Base-by-base conservation (phyloP, 2,329 filamentous ascomycete species). In the Whalleya microplaca region DNA sequence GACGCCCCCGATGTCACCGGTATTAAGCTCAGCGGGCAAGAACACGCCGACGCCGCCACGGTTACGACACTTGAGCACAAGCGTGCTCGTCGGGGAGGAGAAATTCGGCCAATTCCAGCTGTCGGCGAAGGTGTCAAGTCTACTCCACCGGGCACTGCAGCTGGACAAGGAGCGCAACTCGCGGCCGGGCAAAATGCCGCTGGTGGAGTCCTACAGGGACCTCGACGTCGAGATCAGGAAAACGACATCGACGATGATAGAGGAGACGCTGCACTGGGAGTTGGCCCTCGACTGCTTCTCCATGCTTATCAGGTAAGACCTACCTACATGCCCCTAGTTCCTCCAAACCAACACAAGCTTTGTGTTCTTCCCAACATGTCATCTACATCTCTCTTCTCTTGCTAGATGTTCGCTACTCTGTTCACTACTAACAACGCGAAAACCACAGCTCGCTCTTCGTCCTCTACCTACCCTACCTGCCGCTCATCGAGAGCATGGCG, bases 241-340 rank as follows among this genome's bases (percentile, higher is more conserved):
- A 16, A 60, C 68, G 21, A 71, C 70, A 4, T 51, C 59, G 41
- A 61, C 62, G 20, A 59, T 72, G 20, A 48, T 72, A 12, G 52
- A 53, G 16, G 59, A 70, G 18, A 66, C 63, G 27, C 41, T 67
- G 8, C 65, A 72, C 19, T 72, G 70, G 70, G 68, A 71, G 54
- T 51, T 60, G 18, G 63, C 64, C 47, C 66, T 72, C 1, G 70
- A 72, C 42, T 71, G 69, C 47, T 72, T 72, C 41, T 67, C 70
- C 4, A 71, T 72, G 69, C 63, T 69, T n/a, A 59, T 68, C 23
- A 69, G 68, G 69, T 71, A 66, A 21, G 64, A n/a, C n/a, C n/a
- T n/a, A n/a, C n/a, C n/a, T n/a, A n/a, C n/a, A n/a, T n/a, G n/a
- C n/a, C n/a, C n/a, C n/a, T n/a, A n/a, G n/a, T n/a, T n/a, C 54